Evolutionary conservation across 148 eudicot species (phyloP).

Genomic region (Gaultheria prostrata): DNA sequence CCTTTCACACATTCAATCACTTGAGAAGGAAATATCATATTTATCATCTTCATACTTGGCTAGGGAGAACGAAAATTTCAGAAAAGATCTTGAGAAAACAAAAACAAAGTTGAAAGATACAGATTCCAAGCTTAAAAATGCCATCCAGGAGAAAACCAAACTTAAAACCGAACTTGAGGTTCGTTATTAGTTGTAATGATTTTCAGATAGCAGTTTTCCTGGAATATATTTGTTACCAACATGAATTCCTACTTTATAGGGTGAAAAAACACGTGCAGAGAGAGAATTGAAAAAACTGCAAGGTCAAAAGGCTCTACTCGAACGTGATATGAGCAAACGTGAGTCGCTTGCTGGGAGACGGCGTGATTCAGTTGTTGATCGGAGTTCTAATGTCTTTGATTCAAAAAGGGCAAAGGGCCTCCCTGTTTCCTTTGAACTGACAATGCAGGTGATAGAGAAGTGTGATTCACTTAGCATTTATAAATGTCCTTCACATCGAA

Average conservation of each 20-base stretch:
- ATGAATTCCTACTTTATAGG: conserved; percentile 39
- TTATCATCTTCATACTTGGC: conserved; percentile 67
- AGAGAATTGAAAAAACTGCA: conserved; percentile 75
- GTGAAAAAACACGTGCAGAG: conserved; percentile 88
- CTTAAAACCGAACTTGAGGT: conserved; percentile 97
- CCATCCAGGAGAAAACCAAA: conserved; percentile 91
- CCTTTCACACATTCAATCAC: conserved; percentile 50
- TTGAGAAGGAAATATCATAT: conserved; percentile 59
- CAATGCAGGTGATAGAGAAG: conserved; percentile 48
- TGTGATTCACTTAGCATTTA: not conserved
- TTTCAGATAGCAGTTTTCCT: not conserved
- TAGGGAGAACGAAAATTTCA: conserved; percentile 74
- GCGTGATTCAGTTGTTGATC: conserved; percentile 66
- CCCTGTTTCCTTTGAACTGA: conserved; percentile 42
- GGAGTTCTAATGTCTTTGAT: conserved; percentile 60
- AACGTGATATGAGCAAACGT: conserved; percentile 79
- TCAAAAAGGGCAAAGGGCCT: conserved; percentile 52
- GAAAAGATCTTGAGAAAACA: conserved; percentile 94
- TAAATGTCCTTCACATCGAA: not conserved
- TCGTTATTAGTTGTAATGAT: conserved; percentile 14
- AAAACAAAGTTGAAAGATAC: conserved; percentile 75
- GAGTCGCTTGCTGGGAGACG: conserved; percentile 73
- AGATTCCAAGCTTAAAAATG: conserved; percentile 75
- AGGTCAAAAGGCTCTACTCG: conserved; percentile 73
- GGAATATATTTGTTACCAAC: not conserved